Conservation (phyloP, 345 rosid genomes). For the Eucalyptus erythrocorys region DNA sequence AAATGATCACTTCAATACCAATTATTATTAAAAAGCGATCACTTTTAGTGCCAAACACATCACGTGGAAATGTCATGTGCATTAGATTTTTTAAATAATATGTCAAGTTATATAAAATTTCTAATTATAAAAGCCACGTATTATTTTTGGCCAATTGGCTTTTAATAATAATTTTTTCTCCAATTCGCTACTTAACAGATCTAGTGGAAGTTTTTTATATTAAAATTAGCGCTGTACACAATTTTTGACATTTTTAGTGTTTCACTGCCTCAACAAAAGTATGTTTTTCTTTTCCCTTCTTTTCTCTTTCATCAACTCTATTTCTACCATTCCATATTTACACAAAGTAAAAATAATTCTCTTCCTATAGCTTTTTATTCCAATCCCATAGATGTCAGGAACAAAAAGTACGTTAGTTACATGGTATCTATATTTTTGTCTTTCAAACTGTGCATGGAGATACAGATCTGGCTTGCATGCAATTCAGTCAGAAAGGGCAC, state of each 20-base stretch:
- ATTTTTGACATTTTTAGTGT: fast-evolving
- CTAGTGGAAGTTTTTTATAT: fast-evolving
- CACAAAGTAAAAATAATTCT: neutral
- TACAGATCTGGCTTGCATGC: no score
- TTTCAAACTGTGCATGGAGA: neutral
- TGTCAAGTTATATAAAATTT: no score
- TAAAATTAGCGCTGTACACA: fast-evolving
- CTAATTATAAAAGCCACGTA: no score
- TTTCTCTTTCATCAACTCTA: neutral
- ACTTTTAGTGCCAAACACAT: no score
- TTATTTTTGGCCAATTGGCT: no score
- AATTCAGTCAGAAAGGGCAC: no score
- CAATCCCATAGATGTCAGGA: neutral
- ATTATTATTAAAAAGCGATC: no score
- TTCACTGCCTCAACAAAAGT: fast-evolving
- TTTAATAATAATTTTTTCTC: fast-evolving
- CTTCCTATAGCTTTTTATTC: no score
- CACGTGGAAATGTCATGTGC: fast-evolving
- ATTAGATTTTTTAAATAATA: no score
- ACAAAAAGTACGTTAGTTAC: neutral
- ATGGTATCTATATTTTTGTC: neutral
- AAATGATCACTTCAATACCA: no score
- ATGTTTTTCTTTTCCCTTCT: neutral
- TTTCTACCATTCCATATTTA: neutral
- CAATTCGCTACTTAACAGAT: fast-evolving